These are phyloP conservation scores for Cotoneaster glaucophyllus DNA, from an alignment of 306 rosid species.

Conservation along the genomic window DNA sequence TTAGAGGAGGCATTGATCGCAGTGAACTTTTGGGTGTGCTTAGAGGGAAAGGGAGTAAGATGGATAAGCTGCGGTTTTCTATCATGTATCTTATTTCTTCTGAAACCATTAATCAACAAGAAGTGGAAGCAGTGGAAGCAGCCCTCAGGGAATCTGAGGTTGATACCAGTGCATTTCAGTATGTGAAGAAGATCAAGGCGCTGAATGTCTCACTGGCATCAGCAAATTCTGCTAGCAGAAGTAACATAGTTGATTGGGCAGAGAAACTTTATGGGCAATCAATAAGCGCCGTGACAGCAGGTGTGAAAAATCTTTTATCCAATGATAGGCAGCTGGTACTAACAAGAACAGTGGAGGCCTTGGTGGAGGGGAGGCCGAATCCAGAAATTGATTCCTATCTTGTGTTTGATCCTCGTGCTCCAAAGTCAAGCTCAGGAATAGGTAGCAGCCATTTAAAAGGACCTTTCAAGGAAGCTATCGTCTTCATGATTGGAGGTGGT, in stretches of 20 bases:
- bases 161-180: constrained; percentile 85
- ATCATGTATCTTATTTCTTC: constrained; percentile 80
- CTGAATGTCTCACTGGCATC: constrained; percentile 76
- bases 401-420: constrained; percentile 86
- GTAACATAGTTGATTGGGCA: constrained; percentile 98
- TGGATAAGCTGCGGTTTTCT: constrained; percentile 92
- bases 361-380: constrained; percentile 91
- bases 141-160: constrained; percentile 79
- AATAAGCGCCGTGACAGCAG: constrained; percentile 90
- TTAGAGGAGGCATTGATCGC: constrained; percentile 79
- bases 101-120: constrained; percentile 69
- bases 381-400: constrained; percentile 82
- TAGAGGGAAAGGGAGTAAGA: constrained; percentile 78
- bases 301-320: constrained; percentile 85
- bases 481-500: constrained; percentile 96
- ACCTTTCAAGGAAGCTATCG: constrained; percentile 91
- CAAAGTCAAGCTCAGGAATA: constrained; percentile 69
- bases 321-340: constrained; percentile 86
- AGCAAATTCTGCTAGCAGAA: constrained; percentile 81
- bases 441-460: constrained; percentile 74
- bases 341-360: constrained; percentile 88
- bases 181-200: constrained; percentile 87
- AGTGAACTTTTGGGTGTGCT: constrained; percentile 66
- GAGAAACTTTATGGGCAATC: constrained; percentile 95
- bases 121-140: constrained; percentile 82